Base-by-base conservation (phyloP, 2,329 filamentous ascomycete species). In the Lomentospora prolificans region DNA sequence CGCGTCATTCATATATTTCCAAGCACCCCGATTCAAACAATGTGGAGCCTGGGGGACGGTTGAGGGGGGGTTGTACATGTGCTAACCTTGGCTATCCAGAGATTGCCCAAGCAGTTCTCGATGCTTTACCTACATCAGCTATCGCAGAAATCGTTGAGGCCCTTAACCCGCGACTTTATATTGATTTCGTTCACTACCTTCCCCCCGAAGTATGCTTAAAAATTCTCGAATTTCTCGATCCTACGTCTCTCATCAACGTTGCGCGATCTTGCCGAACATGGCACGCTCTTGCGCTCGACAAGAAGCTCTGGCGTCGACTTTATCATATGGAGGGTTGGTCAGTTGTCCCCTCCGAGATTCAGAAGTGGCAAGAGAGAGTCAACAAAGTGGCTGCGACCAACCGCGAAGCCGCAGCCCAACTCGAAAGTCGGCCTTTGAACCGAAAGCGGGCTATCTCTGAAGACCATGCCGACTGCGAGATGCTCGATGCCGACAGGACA, bases 181-280 rank as follows among this genome's bases (percentile, higher is more conserved):
- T 96, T 71, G 89, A 99, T 70, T 96, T 96, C 55, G 84, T 96
- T 44, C 76, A 82, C 60, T 84, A 89, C 64, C 81, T 99, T 0
- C 94, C 94, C 0, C 84, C 89, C 25, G 94, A 99, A 68, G 87
- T 99, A 63, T 95, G 90, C 58, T 84, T 94, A 48, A 87, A 95
- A 64, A 86, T 97, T 48, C 85, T 99, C 46, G 85, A 87, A 14
- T 94, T 90, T 65, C 84, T 99, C 52, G 87, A 91, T 55, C 87
- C 90, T 1, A 69, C 83, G 27, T 94, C 90, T 0, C 76, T 99
- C 39, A 77, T 97, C 57, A 83, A 81, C 52, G 88, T 91, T 2
- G 89, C 90, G 1, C 80, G 82, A 48, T 84, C 90, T 14, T 96
- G 90, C 33, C 84, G 85, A 50, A 77, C 84, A 60, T 99, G 94